Evolutionary conservation across 768 basidiomycete species (phyloP), one percentile per base, ranked within the genome.

Genomic region (Rhodosporidiobolus sp.): DNA sequence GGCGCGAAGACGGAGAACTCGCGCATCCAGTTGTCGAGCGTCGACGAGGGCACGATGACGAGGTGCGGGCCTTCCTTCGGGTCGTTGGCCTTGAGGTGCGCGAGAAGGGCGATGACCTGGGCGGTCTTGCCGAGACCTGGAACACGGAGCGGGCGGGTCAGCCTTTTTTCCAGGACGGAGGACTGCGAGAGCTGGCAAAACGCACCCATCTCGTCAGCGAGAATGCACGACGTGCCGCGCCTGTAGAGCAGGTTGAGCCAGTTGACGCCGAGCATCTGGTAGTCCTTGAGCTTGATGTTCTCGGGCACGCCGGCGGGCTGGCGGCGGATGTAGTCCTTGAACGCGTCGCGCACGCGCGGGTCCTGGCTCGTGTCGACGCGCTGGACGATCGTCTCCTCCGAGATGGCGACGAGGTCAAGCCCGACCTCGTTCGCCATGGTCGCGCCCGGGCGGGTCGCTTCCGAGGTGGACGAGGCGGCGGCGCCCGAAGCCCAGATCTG

Each of bases 121-220:
- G 95, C 90, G 4, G 96, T 99, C 85, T 99, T 99, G 35, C 96
- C 96, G 74, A 99, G 88, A 78, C 95, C 95, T 61, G 34, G 43
- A n/a, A 35, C 43, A 35, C 34, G 16, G n/a, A n/a, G n/a, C n/a
- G n/a, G 30, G 30, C 62, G 30, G 46, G 26, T 66, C 32, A 43
- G 70, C 78, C 24, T 19, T 53, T 30, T 45, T 43, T 75, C 22
- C 66, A 46, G 62, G 50, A 58, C n/a, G 63, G 54, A 35, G 74
- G 53, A 34, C 8, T 7, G 38, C 8, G 43, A 58, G 53, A 53
- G 62, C 28, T n/a, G n/a, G 34, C 10, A 46, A 63, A 60, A 65
- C 87, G 77, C 81, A 91, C 95, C 95, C 96, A 99, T 99, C 81
- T 99, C 96, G 81, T 99, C 96, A 4, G 96, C 96, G 54, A 99